Base-by-base conservation (phyloP, 2,329 filamentous ascomycete genomes). In the Monosporascus sp. region DNA sequence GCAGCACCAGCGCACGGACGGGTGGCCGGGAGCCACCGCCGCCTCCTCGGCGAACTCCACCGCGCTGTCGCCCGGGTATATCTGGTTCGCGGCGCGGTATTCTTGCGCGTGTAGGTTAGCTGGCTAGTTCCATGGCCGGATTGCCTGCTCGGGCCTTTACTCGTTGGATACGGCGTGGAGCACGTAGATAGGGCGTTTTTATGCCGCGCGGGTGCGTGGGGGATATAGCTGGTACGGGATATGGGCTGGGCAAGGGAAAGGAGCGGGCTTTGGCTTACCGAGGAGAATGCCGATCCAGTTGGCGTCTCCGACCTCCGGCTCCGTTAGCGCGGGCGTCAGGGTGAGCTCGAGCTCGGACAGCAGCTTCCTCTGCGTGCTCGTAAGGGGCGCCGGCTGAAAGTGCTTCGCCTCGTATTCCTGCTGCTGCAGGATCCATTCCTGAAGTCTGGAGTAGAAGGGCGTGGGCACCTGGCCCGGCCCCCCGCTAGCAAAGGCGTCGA, bases 241-340 rank as follows among this genome's bases (percentile, higher is more conserved):
- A n/a, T 24, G 1, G 19, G 11, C 17, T 20, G 8, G 19, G 45
- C 17, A 26, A 11, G 17, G 16, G 50, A 7, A 48, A n/a, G 7
- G 41, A 14, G 31, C 37, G 52, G 7, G 24, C 14, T n/a, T 22
- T 11, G n/a, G 52, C 68, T 57, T 59, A 72, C 76, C 61, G 48
- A 65, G 61, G 14, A 78, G 58, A 6, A 68, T 22, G n/a, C 72
- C 69, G 34, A 77, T 50, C 68, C 72, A 77, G 62, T 78, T 72
- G 1, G 48, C 56, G 0, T 66, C 57, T 1, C 56, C 66, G 8
- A 70, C 1, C 5, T 64, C 61, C 3, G 63, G 63, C 24, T 67
- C 67, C 2, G 55, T 49, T 19, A 49, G n/a, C 20, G 45, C 31
- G 27, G 49, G 24, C 24, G 56, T 55, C 51, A 59, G 22, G 56